Base-by-base conservation (phyloP, 331 rosid genomes). In the Cydonia oblonga region DNA sequence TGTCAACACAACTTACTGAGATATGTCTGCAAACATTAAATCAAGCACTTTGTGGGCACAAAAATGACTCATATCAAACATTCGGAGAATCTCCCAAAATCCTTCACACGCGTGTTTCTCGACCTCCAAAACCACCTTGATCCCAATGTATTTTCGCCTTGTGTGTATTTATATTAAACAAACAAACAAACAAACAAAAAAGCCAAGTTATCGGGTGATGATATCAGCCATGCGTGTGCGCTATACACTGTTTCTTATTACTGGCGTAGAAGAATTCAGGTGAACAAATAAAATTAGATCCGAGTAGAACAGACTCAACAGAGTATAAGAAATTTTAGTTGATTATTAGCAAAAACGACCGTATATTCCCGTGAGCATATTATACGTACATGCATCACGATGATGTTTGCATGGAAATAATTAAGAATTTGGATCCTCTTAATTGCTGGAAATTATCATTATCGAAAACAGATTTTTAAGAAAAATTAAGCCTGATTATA, bases 141-240 rank as follows among this genome's bases (percentile, higher is more conserved):
- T 35, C 42, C 42, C 42, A 15, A 46, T 46, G 8, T 35, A 35
- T 3, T 9, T 35, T 1, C 42, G 11, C 42, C 13, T 9, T 35
- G 42, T 35, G 38, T 33, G 11, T 9, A 8, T 33, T 35, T 35
- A 35, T 35, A 9, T 35, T 33, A 33, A 33, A 33, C 3, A 9
- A 35, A 35, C 35, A 29, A 29, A 29, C 30, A 32, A 32, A 29
- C 38, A 33, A 33, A 33, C 38, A 33, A 35, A 9, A 35, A 35
- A 35, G 42, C 13, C 42, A 35, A 35, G 38, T 52, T 68, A 35
- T 78, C n/a, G 11, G 63, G 53, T 35, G 40, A 2, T 3, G 11
- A 46, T 18, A 14, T 64, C 52, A 60, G 64, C 70, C 57, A 78
- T 66, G 78, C 78, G 29, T 60, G 19, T 42, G 30, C 65, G 38